A percentile compares a stretch with the other conserved stretches of the same genome.
Evolutionary conservation across 768 basidiomycete species (phyloP).

Genomic region (Russula emetica): DNA sequence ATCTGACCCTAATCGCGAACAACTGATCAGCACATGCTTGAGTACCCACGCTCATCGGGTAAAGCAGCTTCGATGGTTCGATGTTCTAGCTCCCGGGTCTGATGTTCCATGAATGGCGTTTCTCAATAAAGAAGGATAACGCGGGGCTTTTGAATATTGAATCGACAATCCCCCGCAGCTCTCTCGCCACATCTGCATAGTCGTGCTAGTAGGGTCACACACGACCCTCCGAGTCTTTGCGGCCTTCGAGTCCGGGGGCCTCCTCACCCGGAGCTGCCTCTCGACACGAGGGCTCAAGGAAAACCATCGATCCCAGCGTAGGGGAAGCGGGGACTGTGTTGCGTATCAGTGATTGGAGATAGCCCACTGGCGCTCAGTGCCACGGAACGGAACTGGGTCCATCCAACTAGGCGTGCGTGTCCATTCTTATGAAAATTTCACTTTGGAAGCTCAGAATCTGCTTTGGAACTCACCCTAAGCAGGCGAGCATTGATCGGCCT

Average conservation of each 20-base stretch:
- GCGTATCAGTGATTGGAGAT: neutral
- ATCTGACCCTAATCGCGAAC: slow-evolving; percentile 17
- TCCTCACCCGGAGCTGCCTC: neutral
- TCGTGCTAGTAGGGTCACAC: neutral
- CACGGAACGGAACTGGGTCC: neutral
- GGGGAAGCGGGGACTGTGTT: neutral
- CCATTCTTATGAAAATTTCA: neutral
- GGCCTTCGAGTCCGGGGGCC: neutral
- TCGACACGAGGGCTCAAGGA: neutral
- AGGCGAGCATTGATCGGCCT: neutral
- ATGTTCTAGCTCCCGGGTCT: neutral
- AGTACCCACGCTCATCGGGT: slow-evolving; percentile 5
- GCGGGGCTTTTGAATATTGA: neutral
- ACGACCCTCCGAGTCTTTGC: neutral
- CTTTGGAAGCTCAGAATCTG: neutral
- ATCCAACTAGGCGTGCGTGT: neutral
- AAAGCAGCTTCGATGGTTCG: neutral
- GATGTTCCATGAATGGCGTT: neutral
- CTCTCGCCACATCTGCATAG: neutral
- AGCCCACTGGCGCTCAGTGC: neutral
- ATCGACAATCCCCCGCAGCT: neutral
- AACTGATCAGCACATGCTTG: neutral
- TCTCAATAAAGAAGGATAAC: neutral
- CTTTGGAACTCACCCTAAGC: neutral
- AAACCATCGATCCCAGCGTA: neutral